Base-by-base conservation (phyloP, 2,329 filamentous ascomycete genomes). In the Stagonosporopsis chrysanthemi region DNA sequence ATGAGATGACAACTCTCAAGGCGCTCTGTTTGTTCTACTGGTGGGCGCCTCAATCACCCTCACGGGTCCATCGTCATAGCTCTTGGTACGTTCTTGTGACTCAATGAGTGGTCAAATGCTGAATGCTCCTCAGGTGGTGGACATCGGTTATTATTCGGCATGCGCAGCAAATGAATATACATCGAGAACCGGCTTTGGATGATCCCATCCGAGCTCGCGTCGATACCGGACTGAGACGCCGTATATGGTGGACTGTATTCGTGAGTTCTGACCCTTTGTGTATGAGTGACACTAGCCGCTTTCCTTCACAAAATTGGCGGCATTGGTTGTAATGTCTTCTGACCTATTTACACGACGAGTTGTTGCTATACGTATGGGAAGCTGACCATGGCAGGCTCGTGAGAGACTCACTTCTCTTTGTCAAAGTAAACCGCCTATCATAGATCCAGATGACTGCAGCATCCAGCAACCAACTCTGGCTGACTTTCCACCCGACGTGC, bases 161-260 rank as follows among this genome's bases (percentile, higher is more conserved):
- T 52, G 61, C 61, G 29, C 65, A 67, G 38, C 65, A 67, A 33
- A 66, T 67, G 61, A 64, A 66, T 29, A 64, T 67, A 29, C 65
- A 67, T 26, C 53, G 63, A 24, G 65, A 67, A 43, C 60, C 65
- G 6, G 24, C 40, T n/a, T 11, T 53, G 9, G 56, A 61, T 17
- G 61, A 64, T 40, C 49, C 51, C 9, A 45, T 49, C 24, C 53
- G 60, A 19, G 36, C 52, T 2, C 55, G 52, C 14, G 19, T 67
- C 7, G 39, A 64, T 29, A 54, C 65, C n/a, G 53, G 62, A 8
- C n/a, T 67, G n/a, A 52, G 61, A n/a, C 55, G 64, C 39, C 56
- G 61, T 38, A 65, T 67, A 12, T 67, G 62, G 64, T 67, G 64
- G 64, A 67, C 64, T n/a, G 64, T 52, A 12, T 67, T 65, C 52